These are phyloP conservation scores for Penicillium parvum DNA, from an alignment of 495 filamentous ascomycete species.

Conservation along the genomic window DNA sequence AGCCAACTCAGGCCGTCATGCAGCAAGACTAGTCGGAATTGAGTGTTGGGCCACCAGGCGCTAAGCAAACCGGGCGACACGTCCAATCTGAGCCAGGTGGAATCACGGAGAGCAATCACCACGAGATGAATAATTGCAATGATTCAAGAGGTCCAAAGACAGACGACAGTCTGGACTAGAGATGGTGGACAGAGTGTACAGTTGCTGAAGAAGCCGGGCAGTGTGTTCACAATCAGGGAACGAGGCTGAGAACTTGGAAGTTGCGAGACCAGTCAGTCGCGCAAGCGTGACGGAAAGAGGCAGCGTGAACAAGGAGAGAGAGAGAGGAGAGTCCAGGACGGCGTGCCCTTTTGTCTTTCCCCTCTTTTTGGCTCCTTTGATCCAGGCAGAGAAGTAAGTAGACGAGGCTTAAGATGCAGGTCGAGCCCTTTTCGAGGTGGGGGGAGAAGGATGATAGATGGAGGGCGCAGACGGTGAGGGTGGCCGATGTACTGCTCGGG, in stretches of 20 bases:
- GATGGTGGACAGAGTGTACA: no score
- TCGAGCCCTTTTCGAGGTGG: slow-evolving; percentile 11
- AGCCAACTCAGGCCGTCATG: slow-evolving; percentile 25
- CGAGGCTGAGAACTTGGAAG: not conserved
- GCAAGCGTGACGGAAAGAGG: not conserved
- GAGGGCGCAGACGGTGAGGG: slow-evolving; percentile 11
- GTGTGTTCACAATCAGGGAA: no score
- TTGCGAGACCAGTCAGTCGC: not conserved
- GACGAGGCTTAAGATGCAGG: slow-evolving; percentile 10
- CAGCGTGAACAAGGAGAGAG: not conserved
- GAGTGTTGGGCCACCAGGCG: slow-evolving; percentile 27
- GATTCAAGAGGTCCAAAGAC: no score
- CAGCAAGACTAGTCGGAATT: slow-evolving; percentile 16
- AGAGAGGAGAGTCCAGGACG: slow-evolving; percentile 6
- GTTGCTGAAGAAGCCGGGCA: no score
- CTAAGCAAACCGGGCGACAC: slow-evolving; percentile 16
- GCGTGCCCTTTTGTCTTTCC: slow-evolving; percentile 7
- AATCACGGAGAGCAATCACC: slow-evolving; percentile 12
- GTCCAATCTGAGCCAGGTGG: slow-evolving; percentile 15
- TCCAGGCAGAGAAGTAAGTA: not conserved
- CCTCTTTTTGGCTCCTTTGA: not conserved
- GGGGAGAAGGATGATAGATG: slow-evolving; percentile 24
- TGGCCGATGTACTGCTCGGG: slow-evolving; percentile 9
- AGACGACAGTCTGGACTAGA: no score
- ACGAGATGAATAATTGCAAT: slow-evolving; percentile 5